phyloP scores from a whole-genome alignment of 2,329 filamentous ascomycete species.

The Pezizomycotina sp. region DNA sequence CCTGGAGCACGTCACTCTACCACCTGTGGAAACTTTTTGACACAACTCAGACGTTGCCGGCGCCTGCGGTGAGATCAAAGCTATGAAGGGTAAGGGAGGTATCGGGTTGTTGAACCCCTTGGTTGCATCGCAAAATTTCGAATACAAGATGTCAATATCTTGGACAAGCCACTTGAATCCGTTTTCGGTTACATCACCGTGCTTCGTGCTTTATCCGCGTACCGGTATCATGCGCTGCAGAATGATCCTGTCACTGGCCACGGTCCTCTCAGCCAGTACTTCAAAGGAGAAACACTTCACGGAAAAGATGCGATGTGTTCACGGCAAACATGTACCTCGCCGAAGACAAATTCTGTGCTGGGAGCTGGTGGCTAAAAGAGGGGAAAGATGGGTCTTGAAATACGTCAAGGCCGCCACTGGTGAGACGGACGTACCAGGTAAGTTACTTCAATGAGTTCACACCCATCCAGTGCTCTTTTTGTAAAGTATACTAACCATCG shows the following conservation, averaged over 20 bases:
- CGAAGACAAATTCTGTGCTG: conserved; percentile 81
- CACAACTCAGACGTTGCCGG: conserved; percentile 90
- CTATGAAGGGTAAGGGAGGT: conserved; percentile 77
- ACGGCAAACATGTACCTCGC: conserved; percentile 93
- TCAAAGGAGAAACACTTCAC: conserved; percentile 95
- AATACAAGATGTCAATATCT: conserved; percentile 99
- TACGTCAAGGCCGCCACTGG: conserved; percentile 94
- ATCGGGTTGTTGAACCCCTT: conserved; percentile 77
- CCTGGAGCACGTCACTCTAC: conserved; percentile 81
- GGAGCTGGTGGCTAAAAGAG: conserved; percentile 90
- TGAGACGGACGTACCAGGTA: conserved; percentile 93
- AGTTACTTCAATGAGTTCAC: too few relatives aligned
- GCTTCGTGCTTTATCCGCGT: conserved; percentile 86
- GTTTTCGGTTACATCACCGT: conserved; percentile 98
- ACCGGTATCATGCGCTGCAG: conserved; percentile 86
- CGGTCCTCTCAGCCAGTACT: conserved; percentile 90
- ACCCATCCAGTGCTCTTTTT: neutral
- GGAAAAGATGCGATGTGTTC: conserved; percentile 94
- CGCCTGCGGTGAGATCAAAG: conserved; percentile 93
- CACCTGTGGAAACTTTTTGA: conserved; percentile 99
- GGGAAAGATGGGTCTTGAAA: conserved; percentile 91
- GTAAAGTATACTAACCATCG: conserved; percentile 11
- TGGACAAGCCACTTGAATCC: conserved; percentile 92
- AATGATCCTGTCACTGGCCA: conserved; percentile 83
- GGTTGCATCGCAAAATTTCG: conserved; percentile 94